phyloP scores from a whole-genome alignment of 176 grass and related monocot genomes.

The Avena eriantha region DNA sequence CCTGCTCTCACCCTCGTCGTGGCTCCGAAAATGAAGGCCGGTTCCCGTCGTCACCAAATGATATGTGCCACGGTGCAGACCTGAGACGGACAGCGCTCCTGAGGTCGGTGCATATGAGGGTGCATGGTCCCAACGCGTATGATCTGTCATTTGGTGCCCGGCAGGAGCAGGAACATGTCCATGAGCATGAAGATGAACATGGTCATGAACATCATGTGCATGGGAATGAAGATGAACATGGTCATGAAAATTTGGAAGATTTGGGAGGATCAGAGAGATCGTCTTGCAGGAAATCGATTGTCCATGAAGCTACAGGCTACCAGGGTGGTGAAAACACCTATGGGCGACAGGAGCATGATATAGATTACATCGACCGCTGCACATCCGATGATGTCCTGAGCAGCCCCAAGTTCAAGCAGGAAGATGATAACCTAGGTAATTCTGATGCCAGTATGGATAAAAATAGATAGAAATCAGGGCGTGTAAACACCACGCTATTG shows the following conservation, averaged over 20 bases:
- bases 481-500: background rate
- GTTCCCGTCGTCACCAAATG: slow-evolving; percentile 91
- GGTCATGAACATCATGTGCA: slow-evolving; percentile 38
- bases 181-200: slow-evolving; percentile 56
- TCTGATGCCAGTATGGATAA: slow-evolving; percentile 37
- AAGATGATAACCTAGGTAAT: slow-evolving; percentile 31
- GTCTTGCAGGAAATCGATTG: slow-evolving; percentile 60
- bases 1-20: slow-evolving; percentile 72
- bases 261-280: slow-evolving; percentile 50
- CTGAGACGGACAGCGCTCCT: slow-evolving; percentile 74
- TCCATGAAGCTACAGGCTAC: slow-evolving; percentile 47
- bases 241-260: slow-evolving; percentile 53
- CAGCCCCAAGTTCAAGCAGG: slow-evolving; percentile 48
- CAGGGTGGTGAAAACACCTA: slow-evolving; percentile 48
- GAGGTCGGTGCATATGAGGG: slow-evolving; percentile 93
- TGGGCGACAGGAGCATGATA: slow-evolving; percentile 44
- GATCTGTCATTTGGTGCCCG: slow-evolving; percentile 57
- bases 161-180: slow-evolving; percentile 65
- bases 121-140: slow-evolving; percentile 59
- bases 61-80: slow-evolving; percentile 85
- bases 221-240: slow-evolving; percentile 47
- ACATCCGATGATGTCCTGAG: slow-evolving; percentile 32
- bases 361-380: slow-evolving; percentile 52
- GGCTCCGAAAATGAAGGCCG: slow-evolving; percentile 81
- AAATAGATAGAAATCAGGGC: slow-evolving; percentile 30